Evolutionary conservation across 805 yeast species (phyloP).

Genomic region (Schwanniomyces sp.): DNA sequence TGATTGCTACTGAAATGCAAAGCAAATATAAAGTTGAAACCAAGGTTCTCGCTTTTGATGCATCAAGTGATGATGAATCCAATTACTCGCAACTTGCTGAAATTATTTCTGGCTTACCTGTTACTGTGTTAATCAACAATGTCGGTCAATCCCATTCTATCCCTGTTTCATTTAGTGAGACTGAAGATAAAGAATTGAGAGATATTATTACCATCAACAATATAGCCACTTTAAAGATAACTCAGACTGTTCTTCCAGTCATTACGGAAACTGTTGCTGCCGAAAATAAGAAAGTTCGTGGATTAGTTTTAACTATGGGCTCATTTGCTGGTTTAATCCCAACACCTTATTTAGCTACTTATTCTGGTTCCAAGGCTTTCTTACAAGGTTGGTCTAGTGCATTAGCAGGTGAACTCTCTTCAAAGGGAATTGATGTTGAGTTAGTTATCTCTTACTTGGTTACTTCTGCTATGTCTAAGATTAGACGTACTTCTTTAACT

Average conservation of each 20-base stretch:
- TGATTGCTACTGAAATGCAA: conserved; percentile 62
- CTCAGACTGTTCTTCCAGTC: conserved; percentile 76
- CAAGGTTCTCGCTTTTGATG: conserved; percentile 74
- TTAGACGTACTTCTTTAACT: conserved; percentile 67
- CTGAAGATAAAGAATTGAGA: conserved; percentile 69
- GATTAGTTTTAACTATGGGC: conserved; percentile 90
- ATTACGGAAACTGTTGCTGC: conserved; percentile 54
- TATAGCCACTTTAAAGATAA: conserved; percentile 77
- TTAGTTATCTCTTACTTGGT: conserved; percentile 84
- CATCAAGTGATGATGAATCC: conserved; percentile 57
- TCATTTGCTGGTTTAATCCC: conserved; percentile 95
- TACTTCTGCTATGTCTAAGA: conserved; percentile 93
- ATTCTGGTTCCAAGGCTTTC: conserved; percentile 95
- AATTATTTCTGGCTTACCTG: conserved; percentile 52
- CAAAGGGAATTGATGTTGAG: conserved; percentile 78
- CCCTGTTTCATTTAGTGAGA: conserved; percentile 90
- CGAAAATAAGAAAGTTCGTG: conserved; percentile 47
- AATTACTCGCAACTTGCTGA: conserved; percentile 56
- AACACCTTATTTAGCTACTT: conserved; percentile 87
- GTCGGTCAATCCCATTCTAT: conserved; percentile 94
- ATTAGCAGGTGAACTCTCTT: conserved; percentile 77
- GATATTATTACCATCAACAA: conserved; percentile 84
- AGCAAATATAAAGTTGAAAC: conserved; percentile 60
- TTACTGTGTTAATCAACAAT: conserved; percentile 81
- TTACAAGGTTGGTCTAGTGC: conserved; percentile 92